Conservation (phyloP, 2,329 filamentous ascomycete species). For the Xylariaceae sp. region DNA sequence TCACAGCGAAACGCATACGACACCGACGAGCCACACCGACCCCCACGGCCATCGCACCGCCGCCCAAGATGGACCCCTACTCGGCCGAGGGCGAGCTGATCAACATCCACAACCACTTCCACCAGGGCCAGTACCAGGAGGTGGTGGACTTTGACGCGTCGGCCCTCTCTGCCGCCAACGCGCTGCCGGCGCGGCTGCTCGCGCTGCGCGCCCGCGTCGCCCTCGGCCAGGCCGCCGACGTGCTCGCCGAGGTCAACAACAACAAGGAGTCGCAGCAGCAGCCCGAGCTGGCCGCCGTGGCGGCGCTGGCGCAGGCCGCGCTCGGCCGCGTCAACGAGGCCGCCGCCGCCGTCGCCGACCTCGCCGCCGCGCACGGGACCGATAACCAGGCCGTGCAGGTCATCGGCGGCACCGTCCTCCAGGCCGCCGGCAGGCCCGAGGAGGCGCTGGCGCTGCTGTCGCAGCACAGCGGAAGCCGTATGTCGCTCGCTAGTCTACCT, state of each 20-base stretch:
- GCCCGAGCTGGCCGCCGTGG: slow-evolving; percentile 70
- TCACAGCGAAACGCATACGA: no score
- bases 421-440: slow-evolving; percentile 72
- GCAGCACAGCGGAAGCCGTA: slow-evolving; percentile 81
- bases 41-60: no score
- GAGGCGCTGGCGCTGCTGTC: slow-evolving; percentile 73
- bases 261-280: slow-evolving; percentile 54
- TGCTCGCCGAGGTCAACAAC: slow-evolving; percentile 62
- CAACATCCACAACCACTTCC: slow-evolving; percentile 64
- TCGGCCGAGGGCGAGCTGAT: slow-evolving; percentile 64
- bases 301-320: slow-evolving; percentile 62
- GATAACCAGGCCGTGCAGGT: slow-evolving; percentile 80
- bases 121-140: slow-evolving; percentile 76
- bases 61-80: slow-evolving; percentile 57
- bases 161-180: slow-evolving; percentile 71
- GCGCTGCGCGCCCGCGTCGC: slow-evolving; percentile 77
- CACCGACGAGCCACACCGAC: no score
- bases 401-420: slow-evolving; percentile 72
- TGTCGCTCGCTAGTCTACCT: no score
- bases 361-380: slow-evolving; percentile 52
- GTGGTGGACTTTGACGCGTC: slow-evolving; percentile 81
- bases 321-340: slow-evolving; percentile 56
- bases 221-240: slow-evolving; percentile 67
- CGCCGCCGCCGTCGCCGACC: slow-evolving; percentile 53
- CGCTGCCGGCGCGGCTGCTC: slow-evolving; percentile 67